These are phyloP conservation scores for Monotropa hypopitys DNA, from an alignment of 179 eudicot species.

Conservation along the genomic window DNA sequence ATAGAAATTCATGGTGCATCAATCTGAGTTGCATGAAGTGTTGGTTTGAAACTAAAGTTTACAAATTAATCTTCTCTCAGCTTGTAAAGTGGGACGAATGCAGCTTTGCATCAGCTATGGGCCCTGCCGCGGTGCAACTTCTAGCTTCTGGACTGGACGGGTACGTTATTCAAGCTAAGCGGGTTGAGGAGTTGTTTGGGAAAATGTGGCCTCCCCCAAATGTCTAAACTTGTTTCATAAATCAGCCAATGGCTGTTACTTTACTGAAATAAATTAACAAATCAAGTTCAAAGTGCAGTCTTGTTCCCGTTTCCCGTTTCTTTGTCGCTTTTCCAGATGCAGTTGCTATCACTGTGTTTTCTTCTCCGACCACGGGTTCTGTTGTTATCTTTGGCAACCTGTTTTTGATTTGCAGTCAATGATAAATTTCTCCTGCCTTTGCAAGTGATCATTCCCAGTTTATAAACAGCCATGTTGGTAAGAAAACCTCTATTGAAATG, in stretches of 20 bases:
- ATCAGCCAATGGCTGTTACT: background rate
- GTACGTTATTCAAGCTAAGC: constrained; percentile 52
- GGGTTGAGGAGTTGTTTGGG: constrained; percentile 74
- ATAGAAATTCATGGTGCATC: background rate
- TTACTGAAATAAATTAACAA: constrained; percentile 3
- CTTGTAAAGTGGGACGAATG: constrained; percentile 83
- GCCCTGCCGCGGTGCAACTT: constrained; percentile 84
- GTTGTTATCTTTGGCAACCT: constrained; percentile 3
- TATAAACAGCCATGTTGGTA: too few relatives aligned
- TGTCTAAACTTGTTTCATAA: constrained; percentile 25
- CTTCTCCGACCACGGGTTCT: background rate
- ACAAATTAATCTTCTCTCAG: constrained; percentile 22
- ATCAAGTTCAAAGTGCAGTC: background rate
- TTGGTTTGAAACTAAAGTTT: background rate
- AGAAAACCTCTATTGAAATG: too few relatives aligned
- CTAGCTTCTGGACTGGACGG: constrained; percentile 72
- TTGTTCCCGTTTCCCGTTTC: background rate
- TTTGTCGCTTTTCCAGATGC: background rate
- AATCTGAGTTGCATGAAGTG: background rate
- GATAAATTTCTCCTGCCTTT: background rate
- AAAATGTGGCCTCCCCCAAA: constrained; percentile 99
- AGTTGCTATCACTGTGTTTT: constrained; percentile 1
- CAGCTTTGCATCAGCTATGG: constrained; percentile 81
- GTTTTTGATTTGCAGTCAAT: background rate
- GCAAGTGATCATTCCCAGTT: background rate